Percentiles rank a stretch among this genome's conserved stretches.
phyloP scores from a whole-genome alignment of 352 stramenopile genomes.

The Phytophthora constricta region DNA sequence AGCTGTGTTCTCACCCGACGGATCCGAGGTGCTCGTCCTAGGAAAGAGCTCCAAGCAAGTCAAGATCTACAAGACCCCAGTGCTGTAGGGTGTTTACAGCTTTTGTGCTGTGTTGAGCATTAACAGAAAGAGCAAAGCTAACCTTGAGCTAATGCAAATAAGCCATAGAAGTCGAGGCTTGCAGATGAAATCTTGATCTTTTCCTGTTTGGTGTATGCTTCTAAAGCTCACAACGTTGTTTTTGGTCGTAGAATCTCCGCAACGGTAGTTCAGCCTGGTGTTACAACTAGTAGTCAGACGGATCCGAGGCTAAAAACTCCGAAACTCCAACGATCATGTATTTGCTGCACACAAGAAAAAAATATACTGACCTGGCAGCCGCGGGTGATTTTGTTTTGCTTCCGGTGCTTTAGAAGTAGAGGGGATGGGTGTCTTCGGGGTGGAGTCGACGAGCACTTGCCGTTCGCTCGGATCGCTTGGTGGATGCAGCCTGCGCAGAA shows the following conservation, averaged over 20 bases:
- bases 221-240: no score
- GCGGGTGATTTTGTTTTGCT: background rate
- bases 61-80: slow-evolving; percentile 74
- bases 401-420: slow-evolving; percentile 68
- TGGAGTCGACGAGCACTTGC: slow-evolving; percentile 71
- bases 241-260: no score
- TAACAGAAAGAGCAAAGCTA: no score
- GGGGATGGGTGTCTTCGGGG: slow-evolving; percentile 74
- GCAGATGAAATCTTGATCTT: no score
- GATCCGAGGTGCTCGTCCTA: slow-evolving; percentile 70
- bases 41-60: slow-evolving; percentile 68
- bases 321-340: no score
- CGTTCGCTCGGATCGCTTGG: slow-evolving; percentile 66
- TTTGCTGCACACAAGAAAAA: no score
- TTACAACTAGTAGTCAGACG: no score
- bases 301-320: no score
- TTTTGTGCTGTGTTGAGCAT: no score
- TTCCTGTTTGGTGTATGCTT: no score
- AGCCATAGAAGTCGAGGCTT: slow-evolving; percentile 19
- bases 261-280: no score
- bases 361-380: slow-evolving; percentile 22
- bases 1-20: slow-evolving; percentile 62
- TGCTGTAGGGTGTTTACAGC: slow-evolving; percentile 26
- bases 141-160: no score
- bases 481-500: slow-evolving; percentile 82